These are phyloP conservation scores for Linderina pennispora DNA, from an alignment of 192 early-diverging fungal genomes.

Conservation along the genomic window DNA sequence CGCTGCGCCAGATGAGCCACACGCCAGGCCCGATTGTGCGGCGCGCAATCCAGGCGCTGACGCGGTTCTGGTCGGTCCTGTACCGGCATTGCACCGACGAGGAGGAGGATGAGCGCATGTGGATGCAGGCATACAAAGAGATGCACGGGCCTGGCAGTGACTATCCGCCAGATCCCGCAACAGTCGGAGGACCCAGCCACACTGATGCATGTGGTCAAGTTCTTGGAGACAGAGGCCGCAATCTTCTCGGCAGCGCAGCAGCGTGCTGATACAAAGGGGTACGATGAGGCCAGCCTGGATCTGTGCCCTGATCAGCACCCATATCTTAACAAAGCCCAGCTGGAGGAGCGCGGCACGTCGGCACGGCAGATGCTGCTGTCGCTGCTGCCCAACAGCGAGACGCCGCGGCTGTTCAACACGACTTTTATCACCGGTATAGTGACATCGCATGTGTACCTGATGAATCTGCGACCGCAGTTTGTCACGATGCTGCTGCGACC, in stretches of 20 bases:
- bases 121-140: conserved; percentile 14
- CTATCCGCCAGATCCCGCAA: conserved; percentile 11
- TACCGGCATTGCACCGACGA: conserved; percentile 7
- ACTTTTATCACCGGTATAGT: conserved; percentile 40
- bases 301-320: conserved; percentile 20
- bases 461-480: conserved; percentile 42
- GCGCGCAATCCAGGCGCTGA: conserved; percentile 28
- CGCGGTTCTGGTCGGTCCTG: conserved; percentile 35
- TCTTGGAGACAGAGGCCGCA: conserved; percentile 30
- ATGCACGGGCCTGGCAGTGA: conserved; percentile 15
- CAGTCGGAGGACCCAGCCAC: conserved; percentile 32
- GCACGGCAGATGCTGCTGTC: conserved; percentile 33
- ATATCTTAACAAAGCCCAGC: conserved; percentile 12
- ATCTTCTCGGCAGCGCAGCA: conserved; percentile 11
- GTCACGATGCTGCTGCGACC: conserved; percentile 14
- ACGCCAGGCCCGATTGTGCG: conserved; percentile 38
- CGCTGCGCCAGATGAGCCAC: conserved; percentile 13
- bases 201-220: conserved; percentile 37
- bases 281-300: conserved; percentile 8
- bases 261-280: too few relatives aligned
- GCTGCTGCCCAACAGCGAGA: conserved; percentile 42
- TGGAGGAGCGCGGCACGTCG: conserved; percentile 19
- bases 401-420: conserved; percentile 32
- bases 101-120: background rate
- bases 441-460: conserved; percentile 36